Base-by-base conservation (phyloP, 106 monocot species). In the Hemerocallis citrina region DNA sequence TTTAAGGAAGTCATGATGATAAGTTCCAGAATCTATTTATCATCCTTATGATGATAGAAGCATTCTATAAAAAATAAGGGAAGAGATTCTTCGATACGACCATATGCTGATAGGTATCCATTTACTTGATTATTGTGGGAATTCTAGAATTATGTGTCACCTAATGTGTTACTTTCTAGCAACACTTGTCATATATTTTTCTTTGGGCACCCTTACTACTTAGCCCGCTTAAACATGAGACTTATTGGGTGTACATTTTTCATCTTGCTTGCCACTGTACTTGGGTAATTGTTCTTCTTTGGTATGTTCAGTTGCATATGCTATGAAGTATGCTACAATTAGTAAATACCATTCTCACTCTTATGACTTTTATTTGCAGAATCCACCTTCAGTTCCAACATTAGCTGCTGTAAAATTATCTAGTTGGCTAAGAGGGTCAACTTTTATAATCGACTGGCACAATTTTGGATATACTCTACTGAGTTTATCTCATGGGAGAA, bases 301-400 rank as follows among this genome's bases (percentile, higher is more conserved):
- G 11, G 13, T 41, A 15, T 13, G 2, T 13, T 8, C 41, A n/a
- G n/a, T n/a, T n/a, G n/a, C 41, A 41, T 41, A 41, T 41, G 13
- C 41, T 15, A 8, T 41, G 41, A 41, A 41, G 41, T 15, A 8
- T 41, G 7, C 41, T 41, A 41, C 1, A 4, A 41, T 41, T 10
- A 13, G 41, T 13, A 41, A 41, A 13, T 41, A 10, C 15, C 10
- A 13, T 15, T 41, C 4, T 13, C 41, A 13, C 10, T 15, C 15
- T 41, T 41, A 1, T 2, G 2, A 10, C 2, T 10, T 41, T 13
- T 25, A 1, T 3, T 35, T 62, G 39, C 71, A 92, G 92, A 92
- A 88, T 73, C 92, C 92, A 63, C 92, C 92, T 37, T 88, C 92
- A 62, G 87, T 92, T 76, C 92, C 92, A n/a, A n/a, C n/a, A n/a